Evolutionary conservation across 169 alveolate genomes (phyloP).

Genomic region (Cyclospora cayetanensis): DNA sequence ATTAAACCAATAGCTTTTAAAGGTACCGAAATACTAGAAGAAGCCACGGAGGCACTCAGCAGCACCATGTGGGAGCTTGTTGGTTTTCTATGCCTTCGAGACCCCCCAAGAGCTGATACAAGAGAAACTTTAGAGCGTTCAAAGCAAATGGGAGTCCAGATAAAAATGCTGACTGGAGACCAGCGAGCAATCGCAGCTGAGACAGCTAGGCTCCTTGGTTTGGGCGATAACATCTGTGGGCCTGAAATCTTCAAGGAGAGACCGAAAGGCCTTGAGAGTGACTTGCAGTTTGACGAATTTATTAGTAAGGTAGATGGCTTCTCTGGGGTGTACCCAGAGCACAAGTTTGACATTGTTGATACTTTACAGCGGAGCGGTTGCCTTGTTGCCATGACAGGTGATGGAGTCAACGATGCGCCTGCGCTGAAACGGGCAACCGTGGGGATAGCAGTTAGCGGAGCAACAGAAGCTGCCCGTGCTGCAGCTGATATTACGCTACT

Average conservation of each 20-base stretch:
- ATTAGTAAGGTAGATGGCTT: slow-evolving; percentile 75
- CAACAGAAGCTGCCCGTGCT: slow-evolving; percentile 91
- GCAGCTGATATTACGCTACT: slow-evolving; percentile 90
- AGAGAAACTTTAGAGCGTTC: slow-evolving; percentile 81
- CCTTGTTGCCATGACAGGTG: slow-evolving; percentile 94
- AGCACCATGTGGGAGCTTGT: slow-evolving; percentile 70
- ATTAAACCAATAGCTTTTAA: slow-evolving; percentile 23
- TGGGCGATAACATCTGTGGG: slow-evolving; percentile 78
- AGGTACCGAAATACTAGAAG: slow-evolving; percentile 46
- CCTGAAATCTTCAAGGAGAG: slow-evolving; percentile 71
- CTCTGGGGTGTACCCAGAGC: slow-evolving; percentile 86
- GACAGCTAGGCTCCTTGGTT: slow-evolving; percentile 79
- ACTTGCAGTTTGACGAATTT: slow-evolving; percentile 48
- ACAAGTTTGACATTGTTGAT: slow-evolving; percentile 85
- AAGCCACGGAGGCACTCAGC: slow-evolving; percentile 16
- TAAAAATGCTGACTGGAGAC: slow-evolving; percentile 93
- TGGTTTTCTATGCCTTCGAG: slow-evolving; percentile 74
- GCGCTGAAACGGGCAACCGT: slow-evolving; percentile 92
- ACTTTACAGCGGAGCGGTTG: slow-evolving; percentile 74
- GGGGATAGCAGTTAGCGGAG: slow-evolving; percentile 93
- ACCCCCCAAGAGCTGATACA: slow-evolving; percentile 80
- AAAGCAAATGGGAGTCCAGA: slow-evolving; percentile 82
- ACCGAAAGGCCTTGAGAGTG: slow-evolving; percentile 62
- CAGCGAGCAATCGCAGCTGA: slow-evolving; percentile 84
- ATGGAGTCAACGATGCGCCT: slow-evolving; percentile 95